phyloP scores from a whole-genome alignment of 257 asterid species.

The Solanum chmielewskii region DNA sequence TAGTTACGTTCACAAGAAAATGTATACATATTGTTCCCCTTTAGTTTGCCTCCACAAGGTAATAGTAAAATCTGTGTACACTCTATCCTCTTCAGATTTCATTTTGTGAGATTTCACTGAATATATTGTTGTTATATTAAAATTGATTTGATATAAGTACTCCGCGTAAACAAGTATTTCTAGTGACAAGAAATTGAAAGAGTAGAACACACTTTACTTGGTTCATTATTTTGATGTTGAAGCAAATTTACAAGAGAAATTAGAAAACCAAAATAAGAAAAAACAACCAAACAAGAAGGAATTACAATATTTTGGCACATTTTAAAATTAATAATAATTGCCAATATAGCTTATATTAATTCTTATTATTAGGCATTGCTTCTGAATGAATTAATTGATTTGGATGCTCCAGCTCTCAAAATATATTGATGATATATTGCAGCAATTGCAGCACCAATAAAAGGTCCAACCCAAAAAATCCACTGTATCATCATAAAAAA shows the following conservation, averaged over 20 bases:
- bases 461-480: slow-evolving; percentile 84
- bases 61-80: too few relatives aligned
- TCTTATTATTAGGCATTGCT: slow-evolving; percentile 15
- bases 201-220: neutral
- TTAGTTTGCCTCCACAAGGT: too few relatives aligned
- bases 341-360: neutral
- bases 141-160: neutral
- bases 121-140: too few relatives aligned
- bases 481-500: slow-evolving; percentile 22
- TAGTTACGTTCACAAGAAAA: neutral
- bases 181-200: neutral
- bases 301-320: neutral
- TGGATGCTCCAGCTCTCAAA: slow-evolving; percentile 55
- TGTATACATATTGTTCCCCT: neutral
- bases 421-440: slow-evolving; percentile 59
- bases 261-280: neutral
- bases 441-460: slow-evolving; percentile 80
- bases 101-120: too few relatives aligned
- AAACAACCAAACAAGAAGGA: neutral
- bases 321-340: neutral
- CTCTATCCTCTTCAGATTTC: accelerated
- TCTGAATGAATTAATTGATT: slow-evolving; percentile 63
- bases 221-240: neutral
- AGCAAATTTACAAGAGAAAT: neutral
- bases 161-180: accelerated